Evolutionary conservation across 179 eudicot species (phyloP), one percentile per base, ranked within the genome.

Genomic region (Amaranthus tricolor): DNA sequence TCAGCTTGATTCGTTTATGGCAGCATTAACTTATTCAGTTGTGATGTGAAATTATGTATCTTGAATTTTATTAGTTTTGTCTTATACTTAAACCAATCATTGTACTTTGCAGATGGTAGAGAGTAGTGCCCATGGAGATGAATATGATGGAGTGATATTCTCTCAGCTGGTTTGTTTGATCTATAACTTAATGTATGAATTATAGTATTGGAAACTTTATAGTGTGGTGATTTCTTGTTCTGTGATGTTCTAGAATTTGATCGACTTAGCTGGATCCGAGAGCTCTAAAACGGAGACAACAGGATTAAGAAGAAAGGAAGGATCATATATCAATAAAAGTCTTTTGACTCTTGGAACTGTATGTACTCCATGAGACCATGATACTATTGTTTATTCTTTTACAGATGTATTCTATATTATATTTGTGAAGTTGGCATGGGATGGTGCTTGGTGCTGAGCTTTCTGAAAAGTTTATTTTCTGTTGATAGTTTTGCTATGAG

Each of bases 281-380:
- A 93, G 98, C 85, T 91, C 98, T 81, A 93, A 93, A 88, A 93
- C 99, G 57, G 98, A 96, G 84, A 93, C 99, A 24, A 91, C 96
- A 50, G 98, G 98, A 66, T 70, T 93, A 72, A 82, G 99, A 82
- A 89, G 98, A 84, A 96, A 96, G 84, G 98, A 93, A 78, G 98
- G 98, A 83, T 89, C 99, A 45, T 96, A 91, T 76, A 93, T 94
- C 70, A 94, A 94, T 77, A 94, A 94, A 82, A 94, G 98, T 84
- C 93, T 94, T 80, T 85, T 94, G 67, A 94, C 98, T 62, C 93
- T 94, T 76, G 98, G 98, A 88, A 94, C 98, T 70, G 98, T 94
- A 81, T 83, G 97, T 86, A 73, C 62, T 52, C 16, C 15, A 8
- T 31, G 15, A 17, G 40, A 31, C 40, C 40, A 31, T 31, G 40